Conservation (phyloP, 805 yeast species). For the Cyberlindnera amylophila region DNA sequence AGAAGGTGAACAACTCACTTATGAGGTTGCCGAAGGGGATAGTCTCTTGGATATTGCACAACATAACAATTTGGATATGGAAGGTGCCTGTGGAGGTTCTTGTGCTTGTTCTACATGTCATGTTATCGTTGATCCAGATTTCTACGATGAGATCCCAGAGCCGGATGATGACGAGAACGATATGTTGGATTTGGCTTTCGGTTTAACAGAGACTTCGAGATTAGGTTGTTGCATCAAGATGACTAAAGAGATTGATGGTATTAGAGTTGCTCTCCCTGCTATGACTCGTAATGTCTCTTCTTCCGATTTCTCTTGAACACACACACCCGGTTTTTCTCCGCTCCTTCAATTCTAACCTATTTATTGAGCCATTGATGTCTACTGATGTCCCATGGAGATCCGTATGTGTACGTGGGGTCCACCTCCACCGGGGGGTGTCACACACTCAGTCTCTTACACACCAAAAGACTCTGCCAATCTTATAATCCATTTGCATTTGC, state of each 20-base stretch:
- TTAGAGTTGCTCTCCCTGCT: conserved; percentile 93
- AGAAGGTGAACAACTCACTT: conserved; percentile 78
- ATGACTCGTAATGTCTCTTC: conserved; percentile 92
- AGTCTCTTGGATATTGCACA: conserved; percentile 91
- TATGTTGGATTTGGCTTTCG: conserved; percentile 96
- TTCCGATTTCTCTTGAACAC: conserved; percentile 59
- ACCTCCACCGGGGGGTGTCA: no score
- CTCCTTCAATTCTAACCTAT: not conserved
- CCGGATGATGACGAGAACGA: conserved; percentile 98
- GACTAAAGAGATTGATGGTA: conserved; percentile 88
- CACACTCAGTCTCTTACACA: no score
- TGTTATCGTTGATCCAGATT: conserved; percentile 93
- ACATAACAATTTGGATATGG: conserved; percentile 90
- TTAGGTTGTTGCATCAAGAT: conserved; percentile 91
- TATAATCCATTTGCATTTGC: no score
- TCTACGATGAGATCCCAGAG: conserved; percentile 85
- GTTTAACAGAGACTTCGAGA: conserved; percentile 93
- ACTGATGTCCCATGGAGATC: no score
- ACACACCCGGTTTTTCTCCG: no score
- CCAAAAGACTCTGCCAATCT: no score
- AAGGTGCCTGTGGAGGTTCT: conserved; percentile 98
- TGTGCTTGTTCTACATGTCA: conserved; percentile 99
- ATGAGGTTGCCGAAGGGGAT: conserved; percentile 91
- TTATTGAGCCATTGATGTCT: not conserved
- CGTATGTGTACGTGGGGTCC: no score